A percentile compares a stretch with the other conserved stretches of the same genome.
phyloP scores from a whole-genome alignment of 2,329 filamentous ascomycete species.

The Ophiostoma tasmaniense region DNA sequence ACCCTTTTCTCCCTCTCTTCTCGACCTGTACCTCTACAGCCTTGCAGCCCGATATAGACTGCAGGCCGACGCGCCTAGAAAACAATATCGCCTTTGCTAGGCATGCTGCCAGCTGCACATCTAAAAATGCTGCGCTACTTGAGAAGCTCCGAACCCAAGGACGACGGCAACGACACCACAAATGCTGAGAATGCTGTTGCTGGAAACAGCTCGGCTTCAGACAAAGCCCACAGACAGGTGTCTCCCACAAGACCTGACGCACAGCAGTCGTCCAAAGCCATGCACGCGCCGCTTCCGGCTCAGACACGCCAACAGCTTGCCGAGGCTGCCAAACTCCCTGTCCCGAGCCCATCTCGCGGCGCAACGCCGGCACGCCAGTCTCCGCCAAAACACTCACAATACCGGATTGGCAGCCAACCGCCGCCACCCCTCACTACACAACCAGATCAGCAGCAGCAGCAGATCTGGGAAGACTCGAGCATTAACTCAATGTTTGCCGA shows the following conservation, averaged over 20 bases:
- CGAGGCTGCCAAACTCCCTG: constrained; percentile 30
- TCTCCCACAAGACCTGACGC: background rate
- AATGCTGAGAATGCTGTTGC: background rate
- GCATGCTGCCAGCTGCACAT: constrained; percentile 22
- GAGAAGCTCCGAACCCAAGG: constrained; percentile 22
- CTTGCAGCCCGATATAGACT: background rate
- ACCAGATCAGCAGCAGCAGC: constrained; percentile 22
- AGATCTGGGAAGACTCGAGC: constrained; percentile 31
- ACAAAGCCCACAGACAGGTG: background rate
- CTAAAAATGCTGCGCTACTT: constrained; percentile 24
- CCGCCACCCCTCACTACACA: constrained; percentile 4
- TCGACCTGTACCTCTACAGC: background rate
- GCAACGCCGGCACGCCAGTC: constrained; percentile 24
- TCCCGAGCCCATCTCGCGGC: constrained; percentile 28
- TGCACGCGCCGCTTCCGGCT: constrained; percentile 23
- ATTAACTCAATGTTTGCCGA: constrained; percentile 28
- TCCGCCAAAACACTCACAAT: background rate
- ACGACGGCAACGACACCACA: constrained; percentile 11
- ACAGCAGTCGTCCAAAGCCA: background rate
- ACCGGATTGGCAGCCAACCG: background rate
- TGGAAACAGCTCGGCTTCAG: background rate
- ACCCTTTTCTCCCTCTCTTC: background rate
- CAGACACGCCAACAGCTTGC: constrained; percentile 25
- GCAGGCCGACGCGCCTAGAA: background rate
- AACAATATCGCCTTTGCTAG: background rate